Evolutionary conservation across 2,329 filamentous ascomycete species (phyloP).

Genomic region (Phyllosticta citriasiana): DNA sequence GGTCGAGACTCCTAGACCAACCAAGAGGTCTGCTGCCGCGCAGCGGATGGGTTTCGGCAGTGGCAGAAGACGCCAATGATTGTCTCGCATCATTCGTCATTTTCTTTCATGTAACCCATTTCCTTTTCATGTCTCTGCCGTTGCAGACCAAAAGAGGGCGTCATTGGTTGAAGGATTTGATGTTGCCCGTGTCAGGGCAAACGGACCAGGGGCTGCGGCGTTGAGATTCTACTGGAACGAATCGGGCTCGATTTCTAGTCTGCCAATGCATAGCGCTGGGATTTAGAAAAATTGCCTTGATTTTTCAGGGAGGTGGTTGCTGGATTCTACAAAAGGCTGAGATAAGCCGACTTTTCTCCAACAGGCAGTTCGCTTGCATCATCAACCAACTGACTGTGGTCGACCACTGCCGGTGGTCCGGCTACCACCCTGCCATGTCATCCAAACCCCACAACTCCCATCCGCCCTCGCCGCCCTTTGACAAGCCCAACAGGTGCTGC

Average conservation of each 20-base stretch:
- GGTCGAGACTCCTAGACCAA: conserved; percentile 18
- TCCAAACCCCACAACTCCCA: background rate
- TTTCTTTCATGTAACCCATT: background rate
- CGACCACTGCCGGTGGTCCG: background rate
- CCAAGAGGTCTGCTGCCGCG: conserved; percentile 9
- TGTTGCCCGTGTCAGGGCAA: background rate
- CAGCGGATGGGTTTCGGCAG: conserved; percentile 10
- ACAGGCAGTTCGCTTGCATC: background rate
- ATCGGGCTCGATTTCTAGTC: background rate
- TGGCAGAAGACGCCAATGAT: conserved; percentile 6
- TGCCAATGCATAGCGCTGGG: background rate
- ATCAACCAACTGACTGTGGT: background rate
- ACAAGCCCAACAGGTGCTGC: background rate
- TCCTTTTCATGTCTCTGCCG: background rate
- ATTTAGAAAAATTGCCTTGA: background rate
- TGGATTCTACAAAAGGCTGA: background rate
- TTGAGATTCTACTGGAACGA: background rate
- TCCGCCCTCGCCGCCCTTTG: background rate
- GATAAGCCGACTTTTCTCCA: background rate
- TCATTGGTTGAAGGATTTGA: background rate
- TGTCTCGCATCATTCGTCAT: background rate
- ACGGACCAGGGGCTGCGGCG: background rate
- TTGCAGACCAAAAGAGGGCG: background rate
- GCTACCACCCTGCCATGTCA: too few species aligned
- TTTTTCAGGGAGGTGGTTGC: background rate